Base-by-base conservation (phyloP, 164 flowering plant species). In the Aristolochia fimbriata region DNA sequence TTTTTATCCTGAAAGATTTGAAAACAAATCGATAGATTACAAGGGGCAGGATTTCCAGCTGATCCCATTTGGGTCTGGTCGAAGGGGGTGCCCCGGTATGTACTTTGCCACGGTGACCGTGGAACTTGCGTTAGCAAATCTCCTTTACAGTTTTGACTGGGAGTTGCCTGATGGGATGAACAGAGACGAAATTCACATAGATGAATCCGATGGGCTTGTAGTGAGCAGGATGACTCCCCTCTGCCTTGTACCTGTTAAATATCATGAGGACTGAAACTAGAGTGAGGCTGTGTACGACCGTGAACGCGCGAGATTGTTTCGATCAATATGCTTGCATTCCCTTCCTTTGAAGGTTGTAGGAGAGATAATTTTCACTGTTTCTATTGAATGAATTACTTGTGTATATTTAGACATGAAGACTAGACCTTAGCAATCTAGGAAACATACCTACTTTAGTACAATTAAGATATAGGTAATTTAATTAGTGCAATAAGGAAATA, bases 181-280 rank as follows among this genome's bases (percentile, higher is more conserved):
- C 22, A 10, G 15, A 19, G 60, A 57, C 11, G 60, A 57, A 31
- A 9, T 57, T 13, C 47, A 57, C 47, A 9, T 57, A 47, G 3
- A 16, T 2, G 60, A 57, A 15, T 15, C n/a, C 1, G 5, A 24
- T 37, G 47, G 60, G 14, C 4, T 37, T 16, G 43, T n/a, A 15
- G 47, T 37, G 47, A 11, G 60, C 60, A 57, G 41, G 60, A 57
- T n/a, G 41, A 19, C 23, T 57, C 47, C 60, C n/a, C 60, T 57
- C 37, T 17, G 1, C 9, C 46, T 57, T 37, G 60, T 57, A 3
- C 50, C 50, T 15, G 50, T 47, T 14, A 47, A 14, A 27, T 5
- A 27, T 27, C 30, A n/a, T 27, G 30, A 27, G n/a, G n/a, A 27
- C 30, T 27, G 30, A 27, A n/a, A 27, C 30, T 27, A 27, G 17